Evolutionary conservation across 2,329 filamentous ascomycete species (phyloP), one percentile per base, ranked within the genome.

Genomic region (Clonostachys sp.): DNA sequence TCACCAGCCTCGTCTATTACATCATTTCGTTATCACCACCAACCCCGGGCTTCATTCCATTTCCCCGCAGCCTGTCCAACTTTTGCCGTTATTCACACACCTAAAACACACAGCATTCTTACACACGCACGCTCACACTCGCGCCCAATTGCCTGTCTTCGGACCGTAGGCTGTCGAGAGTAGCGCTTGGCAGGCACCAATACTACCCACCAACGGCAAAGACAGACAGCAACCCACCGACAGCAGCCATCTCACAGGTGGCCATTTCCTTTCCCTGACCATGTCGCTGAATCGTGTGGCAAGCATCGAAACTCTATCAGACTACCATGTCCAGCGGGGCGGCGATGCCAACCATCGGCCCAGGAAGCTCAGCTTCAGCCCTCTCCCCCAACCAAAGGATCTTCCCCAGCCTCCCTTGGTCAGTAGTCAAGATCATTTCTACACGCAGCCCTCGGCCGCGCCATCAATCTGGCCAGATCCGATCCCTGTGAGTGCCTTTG

Each of bases 211-310:
- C 24, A 30, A 30, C 24, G 24, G 24, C 24, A 30, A 10, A 30
- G 24, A 30, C 24, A 10, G 24, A 30, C 24, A 30, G 24, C 24
- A 9, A 41, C 34, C 41, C 34, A 34, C 35, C 42, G 34, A 33
- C 36, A 35, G 34, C 42, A 34, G 24, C 45, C 16, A 20, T 20
- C 5, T 24, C 5, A 35, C 8, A 30, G 10, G 34, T 10, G 12
- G 18, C 17, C 12, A 30, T 33, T 41, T 39, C 30, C 20, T 34
- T 36, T 9, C 33, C 39, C 33, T 42, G 18, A 12, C 34, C 53
- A 80, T 80, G 76, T 78, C 76, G 55, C 59, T 80, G 48, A 72
- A 77, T 52, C 74, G 77, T 18, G 69, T 80, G 33, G 66, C 66
- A 17, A 78, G 75, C 44, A 67, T 80, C 51, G 77, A 80, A 62